Percentiles rank a stretch among this genome's conserved stretches.
Evolutionary conservation across 345 rosid species (phyloP).

Genomic region (Populus simonii): DNA sequence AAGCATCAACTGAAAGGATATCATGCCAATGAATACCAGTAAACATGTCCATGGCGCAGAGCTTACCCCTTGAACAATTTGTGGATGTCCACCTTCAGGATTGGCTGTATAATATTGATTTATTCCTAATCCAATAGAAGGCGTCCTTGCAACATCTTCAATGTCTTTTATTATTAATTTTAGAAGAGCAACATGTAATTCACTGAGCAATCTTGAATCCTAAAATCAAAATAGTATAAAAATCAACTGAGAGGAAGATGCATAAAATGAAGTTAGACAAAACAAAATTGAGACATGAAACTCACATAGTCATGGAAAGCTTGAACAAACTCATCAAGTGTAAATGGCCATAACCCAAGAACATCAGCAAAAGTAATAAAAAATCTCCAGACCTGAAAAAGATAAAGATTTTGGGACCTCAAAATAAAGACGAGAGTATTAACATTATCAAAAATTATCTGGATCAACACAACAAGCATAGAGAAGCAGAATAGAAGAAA

Average conservation of each 20-base stretch:
- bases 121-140: conserved; percentile 70
- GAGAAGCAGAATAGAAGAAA: conserved; percentile 7
- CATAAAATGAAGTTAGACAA: conserved; percentile 2
- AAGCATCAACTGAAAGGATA: conserved; percentile 18
- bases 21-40: conserved; percentile 1
- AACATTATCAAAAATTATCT: not conserved
- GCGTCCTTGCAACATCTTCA: conserved; percentile 92
- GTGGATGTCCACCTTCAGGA: conserved; percentile 99
- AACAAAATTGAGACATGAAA: conserved; percentile 1
- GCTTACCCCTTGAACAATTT: conserved; percentile 92
- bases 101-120: conserved; percentile 75
- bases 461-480: not conserved
- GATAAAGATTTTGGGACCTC: conserved; percentile 15
- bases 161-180: conserved; percentile 77
- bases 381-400: conserved; percentile 93
- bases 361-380: conserved; percentile 84
- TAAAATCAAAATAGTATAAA: conserved; percentile 32
- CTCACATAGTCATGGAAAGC: conserved; percentile 95
- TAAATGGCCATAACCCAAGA: conserved; percentile 97
- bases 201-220: conserved; percentile 97
- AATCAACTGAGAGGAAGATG: conserved; percentile 11
- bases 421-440: conserved; percentile 2
- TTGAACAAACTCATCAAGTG: conserved; percentile 94
- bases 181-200: conserved; percentile 82
- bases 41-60: conserved; percentile 12